These are phyloP conservation scores for Phytophthora brassicae DNA, from an alignment of 352 stramenopile genomes.

Conservation along the genomic window DNA sequence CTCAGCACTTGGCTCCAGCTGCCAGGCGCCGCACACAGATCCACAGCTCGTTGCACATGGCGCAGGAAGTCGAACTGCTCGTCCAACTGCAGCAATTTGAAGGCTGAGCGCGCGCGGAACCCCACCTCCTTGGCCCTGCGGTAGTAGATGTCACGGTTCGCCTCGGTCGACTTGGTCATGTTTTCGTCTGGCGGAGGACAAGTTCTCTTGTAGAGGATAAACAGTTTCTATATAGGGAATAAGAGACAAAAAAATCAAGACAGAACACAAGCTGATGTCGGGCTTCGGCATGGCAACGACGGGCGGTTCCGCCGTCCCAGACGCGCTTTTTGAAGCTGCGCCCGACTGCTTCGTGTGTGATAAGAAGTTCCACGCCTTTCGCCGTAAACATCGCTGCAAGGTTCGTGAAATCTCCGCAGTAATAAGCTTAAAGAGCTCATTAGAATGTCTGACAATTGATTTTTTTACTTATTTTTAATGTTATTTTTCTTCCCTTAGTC, in stretches of 20 bases:
- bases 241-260: conserved; percentile 28
- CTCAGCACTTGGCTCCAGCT: conserved; percentile 98
- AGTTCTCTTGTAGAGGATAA: too few relatives aligned
- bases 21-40: conserved; percentile 98
- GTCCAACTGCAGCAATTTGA: conserved; percentile 99
- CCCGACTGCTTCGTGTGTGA: conserved; percentile 76
- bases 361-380: conserved; percentile 87
- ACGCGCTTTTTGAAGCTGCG: conserved; percentile 57
- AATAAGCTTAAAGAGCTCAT: too few relatives aligned
- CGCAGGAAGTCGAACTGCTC: conserved; percentile 97
- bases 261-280: conserved; percentile 7
- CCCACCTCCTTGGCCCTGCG: conserved; percentile 94
- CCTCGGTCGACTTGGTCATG: conserved; percentile 61
- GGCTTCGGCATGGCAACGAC: conserved; percentile 30
- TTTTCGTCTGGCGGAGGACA: not conserved
- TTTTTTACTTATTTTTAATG: not conserved
- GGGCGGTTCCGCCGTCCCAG: conserved; percentile 31
- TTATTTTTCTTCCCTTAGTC: conserved; percentile 42
- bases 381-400: conserved; percentile 80
- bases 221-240: conserved; percentile 11
- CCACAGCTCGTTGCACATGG: conserved; percentile 92
- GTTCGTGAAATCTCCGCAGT: conserved; percentile 29
- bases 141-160: conserved; percentile 89
- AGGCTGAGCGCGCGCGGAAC: conserved; percentile 97
- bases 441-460: too few relatives aligned